Percentiles rank a stretch among this genome's conserved stretches.
Conservation (phyloP, 1,284 basidiomycete genomes). For the Malassezia caprae region DNA sequence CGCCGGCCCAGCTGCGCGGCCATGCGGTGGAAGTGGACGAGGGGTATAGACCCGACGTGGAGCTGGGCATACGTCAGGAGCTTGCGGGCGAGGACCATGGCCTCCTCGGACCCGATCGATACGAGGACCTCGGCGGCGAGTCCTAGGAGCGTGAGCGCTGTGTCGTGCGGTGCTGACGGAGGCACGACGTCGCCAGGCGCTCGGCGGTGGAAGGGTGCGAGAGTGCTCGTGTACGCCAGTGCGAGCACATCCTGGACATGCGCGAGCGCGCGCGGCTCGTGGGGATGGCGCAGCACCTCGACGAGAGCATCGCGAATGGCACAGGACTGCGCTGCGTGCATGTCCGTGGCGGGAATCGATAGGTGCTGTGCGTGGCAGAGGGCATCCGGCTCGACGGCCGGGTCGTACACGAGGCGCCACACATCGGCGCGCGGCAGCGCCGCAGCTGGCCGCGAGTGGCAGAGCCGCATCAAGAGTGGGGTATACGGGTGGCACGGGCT, state of each 20-base stretch:
- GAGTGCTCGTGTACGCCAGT: slow-evolving; percentile 9
- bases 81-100: slow-evolving; percentile 10
- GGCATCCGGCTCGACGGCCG: neutral
- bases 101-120: neutral
- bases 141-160: slow-evolving; percentile 4
- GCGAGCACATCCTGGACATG: slow-evolving; percentile 6
- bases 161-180: neutral
- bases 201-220: neutral
- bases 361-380: neutral
- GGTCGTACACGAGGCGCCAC: neutral
- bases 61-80: slow-evolving; percentile 12
- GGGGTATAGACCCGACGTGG: slow-evolving; percentile 7
- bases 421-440: neutral
- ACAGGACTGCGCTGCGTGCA: neutral
- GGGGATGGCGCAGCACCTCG: neutral
- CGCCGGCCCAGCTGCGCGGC: slow-evolving; percentile 1
- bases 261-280: neutral
- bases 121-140: slow-evolving; percentile 11
- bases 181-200: neutral
- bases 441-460: neutral
- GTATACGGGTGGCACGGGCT: neutral
- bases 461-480: neutral
- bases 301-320: neutral
- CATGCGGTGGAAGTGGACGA: slow-evolving; percentile 9
- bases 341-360: neutral